A percentile compares a stretch with the other conserved stretches of the same genome.
Conservation (phyloP, 208 protist species). For the Acanthamoeba triangularis region DNA sequence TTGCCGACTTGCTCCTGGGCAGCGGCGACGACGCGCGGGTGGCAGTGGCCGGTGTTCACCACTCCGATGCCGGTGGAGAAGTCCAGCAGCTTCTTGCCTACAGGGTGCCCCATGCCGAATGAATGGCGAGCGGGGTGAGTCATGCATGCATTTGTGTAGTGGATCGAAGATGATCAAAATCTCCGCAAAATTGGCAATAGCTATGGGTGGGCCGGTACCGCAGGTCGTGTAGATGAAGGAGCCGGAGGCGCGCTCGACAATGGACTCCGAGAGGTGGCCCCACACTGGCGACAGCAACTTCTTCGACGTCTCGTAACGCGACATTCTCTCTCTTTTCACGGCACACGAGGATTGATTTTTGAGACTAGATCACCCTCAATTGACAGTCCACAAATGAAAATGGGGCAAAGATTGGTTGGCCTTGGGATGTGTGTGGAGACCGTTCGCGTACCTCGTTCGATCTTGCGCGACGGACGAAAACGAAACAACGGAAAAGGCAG, state of each 20-base stretch:
- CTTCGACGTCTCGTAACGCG: slow-evolving; percentile 18
- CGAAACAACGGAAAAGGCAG: too few relatives aligned
- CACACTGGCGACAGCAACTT: slow-evolving; percentile 53
- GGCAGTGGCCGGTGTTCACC: slow-evolving; percentile 79
- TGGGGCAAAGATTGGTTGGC: too few relatives aligned
- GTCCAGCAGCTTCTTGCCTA: slow-evolving; percentile 77
- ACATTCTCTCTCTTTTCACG: background rate
- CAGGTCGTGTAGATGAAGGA: slow-evolving; percentile 36
- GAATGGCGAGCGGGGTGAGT: background rate
- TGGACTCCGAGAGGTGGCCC: slow-evolving; percentile 11
- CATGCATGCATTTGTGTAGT: too few relatives aligned
- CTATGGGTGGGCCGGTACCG: background rate
- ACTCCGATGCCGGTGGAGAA: slow-evolving; percentile 80
- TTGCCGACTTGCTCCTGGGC: slow-evolving; percentile 63
- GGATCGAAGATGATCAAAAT: background rate
- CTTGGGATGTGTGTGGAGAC: too few relatives aligned
- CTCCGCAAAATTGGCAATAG: background rate
- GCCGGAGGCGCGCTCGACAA: slow-evolving; percentile 43
- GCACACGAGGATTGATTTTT: too few relatives aligned
- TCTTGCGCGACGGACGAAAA: too few relatives aligned
- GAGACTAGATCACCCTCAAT: too few relatives aligned
- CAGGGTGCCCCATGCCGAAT: too few relatives aligned
- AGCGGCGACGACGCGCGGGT: slow-evolving; percentile 75
- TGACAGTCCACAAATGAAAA: too few relatives aligned
- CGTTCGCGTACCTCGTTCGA: too few relatives aligned